These are phyloP conservation scores for Papilionanthe hybrid DNA, from an alignment of 116 monocot species.

Conservation along the genomic window DNA sequence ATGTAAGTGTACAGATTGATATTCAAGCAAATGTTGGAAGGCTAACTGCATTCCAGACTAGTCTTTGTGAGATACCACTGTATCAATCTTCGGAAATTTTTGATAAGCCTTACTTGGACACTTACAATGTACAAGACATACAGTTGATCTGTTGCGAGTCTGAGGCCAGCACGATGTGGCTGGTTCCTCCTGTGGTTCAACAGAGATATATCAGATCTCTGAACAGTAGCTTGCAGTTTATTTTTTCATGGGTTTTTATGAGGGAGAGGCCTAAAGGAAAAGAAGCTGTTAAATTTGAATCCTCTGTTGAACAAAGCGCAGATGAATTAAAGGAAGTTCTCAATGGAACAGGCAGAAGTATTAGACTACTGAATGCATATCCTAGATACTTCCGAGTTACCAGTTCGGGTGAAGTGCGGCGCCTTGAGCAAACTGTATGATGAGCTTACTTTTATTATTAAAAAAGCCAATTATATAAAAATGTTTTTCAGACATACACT, in stretches of 20 bases:
- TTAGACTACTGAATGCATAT: conserved; percentile 62
- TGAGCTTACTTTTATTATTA: background rate
- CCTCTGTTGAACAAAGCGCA: conserved; percentile 25
- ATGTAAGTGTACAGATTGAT: conserved; percentile 84
- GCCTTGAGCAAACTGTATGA: conserved; percentile 67
- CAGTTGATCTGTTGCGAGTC: conserved; percentile 94
- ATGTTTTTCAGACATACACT: background rate
- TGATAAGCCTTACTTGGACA: conserved; percentile 30
- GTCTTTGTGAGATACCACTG: conserved; percentile 50
- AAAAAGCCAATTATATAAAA: background rate
- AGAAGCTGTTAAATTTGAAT: conserved; percentile 85
- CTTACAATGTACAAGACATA: conserved; percentile 87
- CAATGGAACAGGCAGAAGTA: conserved; percentile 55
- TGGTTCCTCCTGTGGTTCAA: conserved; percentile 67
- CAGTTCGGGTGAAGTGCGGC: conserved; percentile 94
- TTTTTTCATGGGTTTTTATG: conserved; percentile 77
- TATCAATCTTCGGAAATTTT: conserved; percentile 36
- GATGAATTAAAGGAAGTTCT: conserved; percentile 56
- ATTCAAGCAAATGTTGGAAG: conserved; percentile 72
- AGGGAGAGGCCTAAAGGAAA: conserved; percentile 98
- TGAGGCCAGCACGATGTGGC: conserved; percentile 82
- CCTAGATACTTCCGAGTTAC: conserved; percentile 84
- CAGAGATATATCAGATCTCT: conserved; percentile 53
- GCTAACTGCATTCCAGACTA: conserved; percentile 67
- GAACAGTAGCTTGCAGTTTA: conserved; percentile 42